These are phyloP conservation scores for Clavaria fumosa DNA, from an alignment of 768 basidiomycete genomes.

Conservation along the genomic window DNA sequence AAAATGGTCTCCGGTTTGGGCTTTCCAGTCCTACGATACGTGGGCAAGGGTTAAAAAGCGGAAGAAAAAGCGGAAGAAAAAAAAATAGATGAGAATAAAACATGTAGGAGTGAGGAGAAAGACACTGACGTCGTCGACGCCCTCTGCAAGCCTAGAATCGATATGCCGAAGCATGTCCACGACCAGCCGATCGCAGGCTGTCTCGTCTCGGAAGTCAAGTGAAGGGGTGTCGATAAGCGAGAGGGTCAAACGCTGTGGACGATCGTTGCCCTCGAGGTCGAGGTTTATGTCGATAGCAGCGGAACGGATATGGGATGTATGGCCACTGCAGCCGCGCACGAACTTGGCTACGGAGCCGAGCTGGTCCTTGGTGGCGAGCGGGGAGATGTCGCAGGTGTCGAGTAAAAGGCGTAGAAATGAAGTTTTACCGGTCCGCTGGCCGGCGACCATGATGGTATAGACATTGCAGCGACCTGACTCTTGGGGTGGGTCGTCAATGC, in stretches of 20 bases:
- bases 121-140: conserved; percentile 55
- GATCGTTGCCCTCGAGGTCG: conserved; percentile 31
- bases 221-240: conserved; percentile 74
- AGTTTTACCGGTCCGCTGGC: conserved; percentile 59
- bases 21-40: conserved; percentile 47
- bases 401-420: conserved; percentile 75
- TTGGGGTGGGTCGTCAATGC: background rate
- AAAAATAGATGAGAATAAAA: too few species aligned
- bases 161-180: conserved; percentile 56
- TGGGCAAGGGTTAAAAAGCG: conserved; percentile 11
- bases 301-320: conserved; percentile 57
- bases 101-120: conserved; percentile 5
- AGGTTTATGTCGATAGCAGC: conserved; percentile 59
- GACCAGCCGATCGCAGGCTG: conserved; percentile 44
- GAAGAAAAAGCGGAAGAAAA: conserved; percentile 11
- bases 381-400: conserved; percentile 60
- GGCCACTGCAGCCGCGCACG: conserved; percentile 56
- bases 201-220: conserved; percentile 56
- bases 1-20: conserved; percentile 56
- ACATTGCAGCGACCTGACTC: conserved; percentile 6
- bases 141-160: conserved; percentile 59
- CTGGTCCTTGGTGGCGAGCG: conserved; percentile 53
- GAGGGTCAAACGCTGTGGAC: conserved; percentile 39
- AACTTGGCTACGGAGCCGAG: conserved; percentile 70
- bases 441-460: conserved; percentile 63